Conservation (phyloP, 2,329 filamentous ascomycete genomes). For the Nothopassalora personata region DNA sequence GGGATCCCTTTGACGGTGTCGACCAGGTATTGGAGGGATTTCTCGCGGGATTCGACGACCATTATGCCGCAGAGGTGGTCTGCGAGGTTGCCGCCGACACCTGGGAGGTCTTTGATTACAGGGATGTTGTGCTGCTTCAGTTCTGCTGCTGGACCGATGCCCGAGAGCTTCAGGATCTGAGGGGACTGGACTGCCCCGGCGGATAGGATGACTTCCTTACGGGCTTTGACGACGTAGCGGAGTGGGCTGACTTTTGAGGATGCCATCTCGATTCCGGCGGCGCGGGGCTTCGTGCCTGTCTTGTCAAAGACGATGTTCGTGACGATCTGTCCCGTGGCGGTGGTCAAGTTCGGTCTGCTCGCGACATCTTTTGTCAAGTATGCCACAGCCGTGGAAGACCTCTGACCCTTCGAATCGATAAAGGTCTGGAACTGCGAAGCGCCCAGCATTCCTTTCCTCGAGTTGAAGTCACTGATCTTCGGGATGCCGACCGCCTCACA, state of each 20-base stretch:
- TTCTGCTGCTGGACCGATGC: slow-evolving; percentile 52
- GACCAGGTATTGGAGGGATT: slow-evolving; percentile 7
- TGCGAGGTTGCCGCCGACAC: slow-evolving; percentile 57
- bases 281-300: slow-evolving; percentile 12
- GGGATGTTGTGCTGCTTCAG: slow-evolving; percentile 51
- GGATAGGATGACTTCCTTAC: slow-evolving; percentile 39
- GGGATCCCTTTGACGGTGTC: slow-evolving; percentile 13
- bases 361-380: slow-evolving; percentile 19
- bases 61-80: slow-evolving; percentile 44
- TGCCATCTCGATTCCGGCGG: slow-evolving; percentile 19
- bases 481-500: slow-evolving; percentile 20
- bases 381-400: slow-evolving; percentile 19
- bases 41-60: slow-evolving; percentile 18
- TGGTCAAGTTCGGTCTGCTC: slow-evolving; percentile 17
- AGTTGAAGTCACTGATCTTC: slow-evolving; percentile 17
- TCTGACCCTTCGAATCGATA: slow-evolving; percentile 19
- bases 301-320: slow-evolving; percentile 21
- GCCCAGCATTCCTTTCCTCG: slow-evolving; percentile 14
- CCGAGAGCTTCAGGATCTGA: slow-evolving; percentile 52
- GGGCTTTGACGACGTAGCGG: slow-evolving; percentile 23
- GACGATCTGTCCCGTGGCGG: slow-evolving; percentile 18
- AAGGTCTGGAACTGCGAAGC: slow-evolving; percentile 18
- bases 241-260: slow-evolving; percentile 10
- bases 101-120: slow-evolving; percentile 54
- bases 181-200: slow-evolving; percentile 39